These are phyloP conservation scores for Ogataea hybrid DNA, from an alignment of 1,139 yeast genomes.

Conservation along the genomic window DNA sequence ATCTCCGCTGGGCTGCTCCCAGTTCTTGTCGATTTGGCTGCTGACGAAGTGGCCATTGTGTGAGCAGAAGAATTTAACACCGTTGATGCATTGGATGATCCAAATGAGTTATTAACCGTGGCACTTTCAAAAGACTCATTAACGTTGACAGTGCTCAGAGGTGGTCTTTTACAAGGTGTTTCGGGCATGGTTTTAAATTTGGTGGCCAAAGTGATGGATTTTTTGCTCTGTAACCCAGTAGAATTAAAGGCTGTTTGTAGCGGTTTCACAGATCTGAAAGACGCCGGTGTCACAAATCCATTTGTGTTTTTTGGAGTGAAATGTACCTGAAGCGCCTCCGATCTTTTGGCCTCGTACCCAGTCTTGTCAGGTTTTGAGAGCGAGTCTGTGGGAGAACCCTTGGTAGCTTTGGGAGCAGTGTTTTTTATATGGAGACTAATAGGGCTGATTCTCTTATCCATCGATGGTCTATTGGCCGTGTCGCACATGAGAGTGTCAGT, in stretches of 20 bases:
- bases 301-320: conserved; percentile 14
- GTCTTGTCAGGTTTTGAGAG: conserved; percentile 18
- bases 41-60: background rate
- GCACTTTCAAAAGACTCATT: conserved; percentile 20
- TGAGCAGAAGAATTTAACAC: background rate
- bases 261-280: conserved; percentile 76
- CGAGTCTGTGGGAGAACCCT: conserved; percentile 18
- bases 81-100: background rate
- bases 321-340: background rate
- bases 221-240: conserved; percentile 72
- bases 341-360: background rate
- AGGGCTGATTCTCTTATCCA: conserved; percentile 18
- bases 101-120: background rate
- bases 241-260: conserved; percentile 82
- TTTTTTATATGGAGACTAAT: conserved; percentile 16
- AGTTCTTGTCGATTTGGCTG: background rate
- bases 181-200: conserved; percentile 52
- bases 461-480: background rate
- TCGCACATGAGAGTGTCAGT: conserved; percentile 11
- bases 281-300: conserved; percentile 44
- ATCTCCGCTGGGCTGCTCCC: conserved; percentile 4
- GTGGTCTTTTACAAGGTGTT: conserved; percentile 74
- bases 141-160: conserved; percentile 29
- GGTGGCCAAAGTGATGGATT: conserved; percentile 37
- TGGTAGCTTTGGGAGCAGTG: conserved; percentile 31